Evolutionary conservation across 2,329 filamentous ascomycete genomes (phyloP).

Genomic region (Cordyceps cicadae): DNA sequence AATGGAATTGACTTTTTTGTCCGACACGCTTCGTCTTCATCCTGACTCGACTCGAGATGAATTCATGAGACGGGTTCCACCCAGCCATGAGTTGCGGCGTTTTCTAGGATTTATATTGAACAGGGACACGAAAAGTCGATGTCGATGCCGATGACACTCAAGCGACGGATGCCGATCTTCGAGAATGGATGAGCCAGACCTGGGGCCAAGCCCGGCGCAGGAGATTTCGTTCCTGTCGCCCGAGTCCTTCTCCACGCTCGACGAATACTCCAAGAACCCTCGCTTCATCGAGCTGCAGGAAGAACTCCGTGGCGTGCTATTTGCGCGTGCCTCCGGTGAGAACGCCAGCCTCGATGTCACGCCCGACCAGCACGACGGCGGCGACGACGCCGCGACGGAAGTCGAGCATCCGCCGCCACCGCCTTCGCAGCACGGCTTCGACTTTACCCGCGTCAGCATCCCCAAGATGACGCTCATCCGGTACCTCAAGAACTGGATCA

Average conservation of each 20-base stretch:
- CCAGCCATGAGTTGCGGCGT: neutral
- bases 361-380: slow-evolving; percentile 14
- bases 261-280: slow-evolving; percentile 29
- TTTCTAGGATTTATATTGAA: neutral
- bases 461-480: slow-evolving; percentile 19
- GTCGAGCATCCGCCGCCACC: slow-evolving; percentile 13
- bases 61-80: neutral
- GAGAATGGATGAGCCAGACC: neutral
- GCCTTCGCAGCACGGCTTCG: slow-evolving; percentile 16
- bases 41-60: slow-evolving; percentile 3
- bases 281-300: slow-evolving; percentile 37
- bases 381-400: neutral
- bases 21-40: neutral
- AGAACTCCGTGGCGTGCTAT: slow-evolving; percentile 34
- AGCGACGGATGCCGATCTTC: neutral
- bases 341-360: slow-evolving; percentile 22
- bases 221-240: slow-evolving; percentile 10
- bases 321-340: slow-evolving; percentile 24
- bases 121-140: neutral
- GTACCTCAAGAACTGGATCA: slow-evolving; percentile 42
- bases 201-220: neutral
- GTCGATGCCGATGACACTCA: neutral
- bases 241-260: slow-evolving; percentile 19
- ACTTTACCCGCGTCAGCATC: slow-evolving; percentile 21
- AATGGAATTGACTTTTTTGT: neutral